These are phyloP conservation scores for Lyophyllum decastes DNA, from an alignment of 768 basidiomycete species.

Conservation along the genomic window DNA sequence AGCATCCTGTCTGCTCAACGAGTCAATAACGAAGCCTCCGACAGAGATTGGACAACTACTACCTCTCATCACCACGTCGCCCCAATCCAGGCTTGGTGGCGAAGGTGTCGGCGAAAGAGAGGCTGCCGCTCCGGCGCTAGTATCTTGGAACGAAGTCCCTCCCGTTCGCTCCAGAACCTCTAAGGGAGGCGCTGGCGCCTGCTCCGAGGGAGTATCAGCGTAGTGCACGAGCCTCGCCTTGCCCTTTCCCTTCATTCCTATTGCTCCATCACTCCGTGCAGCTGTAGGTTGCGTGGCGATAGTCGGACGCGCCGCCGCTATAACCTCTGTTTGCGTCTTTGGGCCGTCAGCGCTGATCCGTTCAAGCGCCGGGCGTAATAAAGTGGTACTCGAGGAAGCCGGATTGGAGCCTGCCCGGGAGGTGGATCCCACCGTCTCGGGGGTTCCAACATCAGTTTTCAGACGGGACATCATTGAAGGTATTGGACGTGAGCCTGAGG, in stretches of 20 bases:
- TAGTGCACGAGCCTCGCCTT: conserved; percentile 42
- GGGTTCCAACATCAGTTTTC: conserved; percentile 3
- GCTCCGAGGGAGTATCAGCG: conserved; percentile 22
- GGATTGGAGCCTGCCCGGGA: conserved; percentile 7
- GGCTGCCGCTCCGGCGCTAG: conserved; percentile 61
- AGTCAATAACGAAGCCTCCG: not conserved
- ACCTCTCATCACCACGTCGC: conserved; percentile 79
- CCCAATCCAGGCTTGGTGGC: conserved; percentile 33
- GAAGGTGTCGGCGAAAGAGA: conserved; percentile 15
- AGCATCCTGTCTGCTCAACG: conserved; percentile 79
- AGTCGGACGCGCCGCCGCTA: conserved; percentile 15
- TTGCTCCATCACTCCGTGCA: conserved; percentile 10
- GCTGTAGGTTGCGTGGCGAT: conserved; percentile 17
- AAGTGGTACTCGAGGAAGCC: conserved; percentile 18
- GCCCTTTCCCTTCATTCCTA: conserved; percentile 23
- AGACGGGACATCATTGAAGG: not conserved
- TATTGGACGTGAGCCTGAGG: conserved; percentile 9
- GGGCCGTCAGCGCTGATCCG: not conserved
- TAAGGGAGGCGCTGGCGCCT: conserved; percentile 49
- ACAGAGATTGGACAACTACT: conserved; percentile 21
- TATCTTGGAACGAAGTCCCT: conserved; percentile 49
- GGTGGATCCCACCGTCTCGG: not conserved
- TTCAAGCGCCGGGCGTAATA: conserved; percentile 13
- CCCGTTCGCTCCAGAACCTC: conserved; percentile 69
- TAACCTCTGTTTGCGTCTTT: conserved; percentile 18